Base-by-base conservation (phyloP, 192 early-diverging fungal genomes). In the Dissophora globulifera region DNA sequence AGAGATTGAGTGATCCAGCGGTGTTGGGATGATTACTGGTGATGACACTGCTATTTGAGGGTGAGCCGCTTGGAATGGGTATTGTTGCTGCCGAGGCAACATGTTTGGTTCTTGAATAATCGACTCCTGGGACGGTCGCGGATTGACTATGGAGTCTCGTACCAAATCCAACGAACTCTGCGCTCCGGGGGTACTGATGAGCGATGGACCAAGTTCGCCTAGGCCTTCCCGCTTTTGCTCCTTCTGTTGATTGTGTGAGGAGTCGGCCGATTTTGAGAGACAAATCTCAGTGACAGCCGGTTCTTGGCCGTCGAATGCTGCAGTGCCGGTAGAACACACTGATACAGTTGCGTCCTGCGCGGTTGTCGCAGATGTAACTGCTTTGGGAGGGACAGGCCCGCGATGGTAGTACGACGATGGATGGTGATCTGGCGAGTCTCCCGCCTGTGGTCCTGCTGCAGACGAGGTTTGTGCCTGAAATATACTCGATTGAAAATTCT, bases 1-100 rank as follows among this genome's bases (percentile, higher is more conserved):
- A 6, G 63, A 76, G 23, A 66, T 31, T 2, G 72, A 62, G 47
- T 67, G 58, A 17, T 76, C 72, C 20, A 62, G 60, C 5, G 69
- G 69, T 12, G 53, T 62, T 2, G 69, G 69, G 17, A 71, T 71
- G 53, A 71, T 71, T 13, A 71, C 69, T 7, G 69, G 69, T 6
- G 72, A 59, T 3, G 63, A 50, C 13, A 76, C 50, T 1, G 51
- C 63, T 7, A 49, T 52, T 17, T 61, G 72, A 41, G 63, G 63
- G 6, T 35, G 58, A 7, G 72, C 63, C 20, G 63, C 72, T 23
- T 61, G 62, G 29, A 60, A 71, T 9, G 68, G 59, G 41, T 49
- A 52, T 30, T 54, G 67, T 12, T 59, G 40, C 11, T 43, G n/a
- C 19, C 54, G 56, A 3, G 25, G 12, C 9, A n/a, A n/a, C n/a